Conservation (phyloP, 2,329 filamentous ascomycete genomes). For the Pseudopithomyces maydicus region DNA sequence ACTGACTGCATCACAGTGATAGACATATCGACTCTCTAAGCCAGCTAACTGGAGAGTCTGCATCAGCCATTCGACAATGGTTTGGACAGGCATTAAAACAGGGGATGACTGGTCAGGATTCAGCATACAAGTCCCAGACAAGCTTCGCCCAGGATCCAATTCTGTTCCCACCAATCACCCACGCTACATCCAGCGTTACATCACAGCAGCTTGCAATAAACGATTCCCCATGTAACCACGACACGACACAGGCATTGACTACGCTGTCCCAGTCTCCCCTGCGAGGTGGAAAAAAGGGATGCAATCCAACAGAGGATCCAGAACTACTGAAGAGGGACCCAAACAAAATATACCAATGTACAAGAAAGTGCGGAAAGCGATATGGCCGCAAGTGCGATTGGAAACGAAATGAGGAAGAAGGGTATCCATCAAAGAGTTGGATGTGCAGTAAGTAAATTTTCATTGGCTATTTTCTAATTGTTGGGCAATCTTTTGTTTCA, state of each 20-base stretch:
- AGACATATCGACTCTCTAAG: conserved; percentile 42
- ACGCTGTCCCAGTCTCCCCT: conserved; percentile 18
- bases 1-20: conserved; percentile 26
- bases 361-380: conserved; percentile 43
- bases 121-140: conserved; percentile 46
- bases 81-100: conserved; percentile 44
- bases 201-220: conserved; percentile 3
- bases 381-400: conserved; percentile 47
- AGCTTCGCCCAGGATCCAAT: conserved; percentile 31
- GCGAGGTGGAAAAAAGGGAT: conserved; percentile 41
- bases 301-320: conserved; percentile 37
- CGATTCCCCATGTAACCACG: conserved; percentile 20
- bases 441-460: conserved; percentile 11
- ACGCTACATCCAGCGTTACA: conserved; percentile 6
- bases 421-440: conserved; percentile 37
- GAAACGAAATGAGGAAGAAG: conserved; percentile 46
- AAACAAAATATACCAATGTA: conserved; percentile 46
- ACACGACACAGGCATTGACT: conserved; percentile 16
- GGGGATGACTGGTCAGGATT: conserved; percentile 42
- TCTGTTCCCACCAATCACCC: conserved; percentile 21
- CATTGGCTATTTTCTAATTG: neutral
- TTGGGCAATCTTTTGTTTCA: neutral
- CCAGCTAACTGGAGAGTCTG: conserved; percentile 41
- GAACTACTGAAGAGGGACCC: conserved; percentile 36
- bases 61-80: conserved; percentile 40